A percentile compares a stretch with the other conserved stretches of the same genome.
Conservation (phyloP, 2,329 filamentous ascomycete species). For the Sporothrix brunneoviolacea region DNA sequence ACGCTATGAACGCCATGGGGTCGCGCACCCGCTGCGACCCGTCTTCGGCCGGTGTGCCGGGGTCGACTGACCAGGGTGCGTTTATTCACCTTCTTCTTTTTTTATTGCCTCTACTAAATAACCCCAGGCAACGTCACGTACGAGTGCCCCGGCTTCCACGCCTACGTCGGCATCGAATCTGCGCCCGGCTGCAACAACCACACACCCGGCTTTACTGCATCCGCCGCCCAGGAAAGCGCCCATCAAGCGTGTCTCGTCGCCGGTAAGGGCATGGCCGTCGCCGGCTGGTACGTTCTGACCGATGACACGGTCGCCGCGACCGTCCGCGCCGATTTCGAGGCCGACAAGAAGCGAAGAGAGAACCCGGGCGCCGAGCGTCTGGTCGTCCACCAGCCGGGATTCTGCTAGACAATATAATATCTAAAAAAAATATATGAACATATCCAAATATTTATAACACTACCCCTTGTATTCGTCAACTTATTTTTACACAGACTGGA, state of each 20-base stretch:
- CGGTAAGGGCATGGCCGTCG: not conserved
- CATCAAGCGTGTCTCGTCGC: not conserved
- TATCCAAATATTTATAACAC: too few species aligned
- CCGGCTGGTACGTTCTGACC: not conserved
- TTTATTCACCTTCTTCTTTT: too few species aligned
- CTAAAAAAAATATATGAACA: too few species aligned
- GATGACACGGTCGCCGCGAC: not conserved
- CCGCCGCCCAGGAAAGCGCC: not conserved
- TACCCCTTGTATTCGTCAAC: too few species aligned
- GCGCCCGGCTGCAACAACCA: not conserved
- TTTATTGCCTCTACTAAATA: too few species aligned
- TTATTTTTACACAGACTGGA: too few species aligned
- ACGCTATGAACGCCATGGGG: not conserved
- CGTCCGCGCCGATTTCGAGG: constrained; percentile 3
- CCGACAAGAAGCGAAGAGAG: too few species aligned
- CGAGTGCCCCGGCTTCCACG: constrained; percentile 4
- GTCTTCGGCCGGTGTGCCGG: not conserved
- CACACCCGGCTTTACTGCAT: constrained; percentile 2
- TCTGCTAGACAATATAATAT: too few species aligned
- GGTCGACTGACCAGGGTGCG: not conserved
- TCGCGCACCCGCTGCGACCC: not conserved
- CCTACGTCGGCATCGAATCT: not conserved
- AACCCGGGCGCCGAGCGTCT: too few species aligned
- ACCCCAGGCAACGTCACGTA: constrained; percentile 2
- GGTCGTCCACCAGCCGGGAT: too few species aligned